Base-by-base conservation (phyloP, 345 rosid species). In the Balakata baccata region DNA sequence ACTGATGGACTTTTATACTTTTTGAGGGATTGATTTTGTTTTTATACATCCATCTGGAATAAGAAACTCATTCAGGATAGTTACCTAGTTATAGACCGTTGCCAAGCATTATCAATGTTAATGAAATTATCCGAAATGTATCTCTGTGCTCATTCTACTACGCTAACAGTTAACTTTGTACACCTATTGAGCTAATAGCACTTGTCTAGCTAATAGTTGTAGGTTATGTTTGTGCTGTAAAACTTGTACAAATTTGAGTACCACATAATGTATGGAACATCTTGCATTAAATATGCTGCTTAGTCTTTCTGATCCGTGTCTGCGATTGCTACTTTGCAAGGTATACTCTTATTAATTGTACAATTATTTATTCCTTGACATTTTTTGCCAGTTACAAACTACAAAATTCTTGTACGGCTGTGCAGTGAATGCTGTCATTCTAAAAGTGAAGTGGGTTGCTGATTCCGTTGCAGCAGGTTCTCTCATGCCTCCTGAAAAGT, bases 381-480 rank as follows among this genome's bases (percentile, higher is more conserved):
- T 16, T 38, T 29, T 25, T 41, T 76, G 37, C 66, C 86, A 88
- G 92, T 76, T 85, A 73, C 83, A 83, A 83, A 86, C 89, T 6
- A 54, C 84, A 74, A 85, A 85, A 68, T 88, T 90, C 79, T 69
- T 90, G 74, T 90, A 87, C 66, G 95, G 88, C 0, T 86, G 92
- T 70, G 90, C 90, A 51, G 84, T 85, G 69, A 80, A 81, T 65
- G 70, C 86, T 66, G 71, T 77, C 37, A 79, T 90, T 66, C 83
- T 90, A 34, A 83, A 86, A 64, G 64, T 58, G 25, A 76, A 74
- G 66, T 90, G 92, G 92, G 75, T 88, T 50, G 72, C 84, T 22
- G 89, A 88, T 78, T 90, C 90, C 56, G 65, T 85, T 66, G 78
- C 83, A 64, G 87, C 84, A 1, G 89, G 89, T 70, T 80, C 81